These are phyloP conservation scores for Rhizopogon vesiculosus DNA, from an alignment of 768 basidiomycete species.

Conservation along the genomic window DNA sequence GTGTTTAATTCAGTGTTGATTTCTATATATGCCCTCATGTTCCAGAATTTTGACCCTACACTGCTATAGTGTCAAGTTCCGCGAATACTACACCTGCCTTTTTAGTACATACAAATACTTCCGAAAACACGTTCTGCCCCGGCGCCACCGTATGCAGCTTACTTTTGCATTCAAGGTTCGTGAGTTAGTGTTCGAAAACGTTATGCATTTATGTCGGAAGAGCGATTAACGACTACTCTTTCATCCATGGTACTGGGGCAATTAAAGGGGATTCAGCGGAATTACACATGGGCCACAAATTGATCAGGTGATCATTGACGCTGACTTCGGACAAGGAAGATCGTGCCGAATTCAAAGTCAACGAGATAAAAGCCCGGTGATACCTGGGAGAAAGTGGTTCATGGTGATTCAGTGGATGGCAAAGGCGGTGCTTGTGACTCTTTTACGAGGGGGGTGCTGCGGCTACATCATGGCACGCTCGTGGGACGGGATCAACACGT, in stretches of 20 bases:
- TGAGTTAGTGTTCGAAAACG: background rate
- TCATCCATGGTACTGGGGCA: background rate
- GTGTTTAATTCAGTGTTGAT: background rate
- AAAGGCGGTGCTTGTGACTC: background rate
- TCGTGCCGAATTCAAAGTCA: background rate
- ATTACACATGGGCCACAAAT: background rate
- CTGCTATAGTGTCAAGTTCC: background rate
- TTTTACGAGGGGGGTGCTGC: constrained; percentile 11
- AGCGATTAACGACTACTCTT: background rate
- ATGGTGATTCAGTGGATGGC: background rate
- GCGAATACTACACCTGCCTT: constrained; percentile 1
- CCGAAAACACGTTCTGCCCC: background rate
- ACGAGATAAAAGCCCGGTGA: too few species aligned
- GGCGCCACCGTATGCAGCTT: too few species aligned
- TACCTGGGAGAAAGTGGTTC: background rate
- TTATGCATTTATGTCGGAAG: background rate
- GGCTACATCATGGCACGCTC: constrained; percentile 21
- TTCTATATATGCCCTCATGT: background rate
- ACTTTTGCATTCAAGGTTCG: background rate
- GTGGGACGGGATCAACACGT: constrained; percentile 28
- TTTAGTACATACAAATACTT: background rate
- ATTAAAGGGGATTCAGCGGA: background rate
- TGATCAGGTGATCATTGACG: background rate
- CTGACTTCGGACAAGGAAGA: background rate
- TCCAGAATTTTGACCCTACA: background rate